phyloP scores from a whole-genome alignment of 257 asterid species.

The Solanum chiquidenum region DNA sequence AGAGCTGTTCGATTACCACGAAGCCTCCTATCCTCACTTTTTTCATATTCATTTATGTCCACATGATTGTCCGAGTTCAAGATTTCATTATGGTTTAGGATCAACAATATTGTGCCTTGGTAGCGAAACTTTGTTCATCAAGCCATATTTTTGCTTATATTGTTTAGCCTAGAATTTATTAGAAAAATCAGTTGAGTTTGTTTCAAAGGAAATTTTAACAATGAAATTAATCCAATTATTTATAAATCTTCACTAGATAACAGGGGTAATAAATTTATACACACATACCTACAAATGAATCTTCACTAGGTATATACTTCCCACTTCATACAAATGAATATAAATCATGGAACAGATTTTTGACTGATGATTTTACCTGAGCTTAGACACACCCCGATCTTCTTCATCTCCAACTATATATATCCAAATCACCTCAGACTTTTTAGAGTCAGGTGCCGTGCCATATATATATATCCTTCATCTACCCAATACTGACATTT shows the following conservation, averaged over 20 bases:
- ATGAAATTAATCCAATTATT: no score
- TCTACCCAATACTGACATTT: neutral
- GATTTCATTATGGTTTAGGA: no score
- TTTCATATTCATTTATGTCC: no score
- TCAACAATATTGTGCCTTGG: no score
- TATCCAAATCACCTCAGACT: neutral
- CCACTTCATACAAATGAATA: slow-evolving; percentile 4
- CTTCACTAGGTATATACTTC: neutral
- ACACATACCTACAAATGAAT: neutral
- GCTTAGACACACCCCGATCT: neutral
- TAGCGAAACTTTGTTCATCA: no score
- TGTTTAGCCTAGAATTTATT: no score
- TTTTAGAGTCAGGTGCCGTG: slow-evolving; percentile 30
- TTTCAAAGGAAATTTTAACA: no score
- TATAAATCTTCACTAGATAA: no score
- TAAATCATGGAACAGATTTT: slow-evolving; percentile 16
- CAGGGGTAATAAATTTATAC: neutral
- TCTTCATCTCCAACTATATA: neutral
- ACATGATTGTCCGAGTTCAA: no score
- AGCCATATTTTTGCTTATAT: neutral
- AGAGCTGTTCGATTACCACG: no score
- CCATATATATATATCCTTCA: neutral
- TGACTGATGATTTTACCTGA: neutral
- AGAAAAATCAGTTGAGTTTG: no score
- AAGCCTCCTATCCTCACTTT: no score